Percentiles rank a stretch among this genome's conserved stretches.
phyloP scores from a whole-genome alignment of 495 filamentous ascomycete genomes.

The Staphylotrichum longicolle region DNA sequence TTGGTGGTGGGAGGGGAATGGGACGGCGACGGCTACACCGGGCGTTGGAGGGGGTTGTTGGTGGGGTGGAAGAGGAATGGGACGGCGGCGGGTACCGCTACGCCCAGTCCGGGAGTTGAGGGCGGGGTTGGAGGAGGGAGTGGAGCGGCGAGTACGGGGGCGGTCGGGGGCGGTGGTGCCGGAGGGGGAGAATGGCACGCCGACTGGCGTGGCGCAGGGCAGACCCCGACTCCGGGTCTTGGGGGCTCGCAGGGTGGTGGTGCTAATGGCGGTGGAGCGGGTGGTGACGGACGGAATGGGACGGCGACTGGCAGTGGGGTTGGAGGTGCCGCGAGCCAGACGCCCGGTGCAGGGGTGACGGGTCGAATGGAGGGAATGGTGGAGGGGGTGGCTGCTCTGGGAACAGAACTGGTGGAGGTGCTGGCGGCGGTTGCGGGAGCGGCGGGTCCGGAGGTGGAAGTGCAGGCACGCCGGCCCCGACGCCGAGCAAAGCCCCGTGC shows the following conservation, averaged over 20 bases:
- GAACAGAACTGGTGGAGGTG: background rate
- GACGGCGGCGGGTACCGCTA: background rate
- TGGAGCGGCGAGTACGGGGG: no score
- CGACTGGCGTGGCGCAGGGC: background rate
- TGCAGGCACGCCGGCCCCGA: background rate
- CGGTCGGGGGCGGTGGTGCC: background rate
- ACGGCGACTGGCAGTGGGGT: background rate
- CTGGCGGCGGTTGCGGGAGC: background rate
- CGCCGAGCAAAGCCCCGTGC: background rate
- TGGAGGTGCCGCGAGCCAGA: no score
- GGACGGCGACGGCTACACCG: background rate
- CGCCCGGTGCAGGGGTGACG: background rate
- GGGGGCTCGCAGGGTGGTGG: slow-evolving; percentile 3
- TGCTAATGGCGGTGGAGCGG: background rate
- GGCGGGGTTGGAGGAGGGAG: background rate
- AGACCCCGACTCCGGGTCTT: background rate
- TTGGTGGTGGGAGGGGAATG: background rate
- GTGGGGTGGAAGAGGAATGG: background rate
- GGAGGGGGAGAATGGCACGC: background rate
- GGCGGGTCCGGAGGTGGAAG: background rate
- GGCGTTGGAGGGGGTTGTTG: background rate
- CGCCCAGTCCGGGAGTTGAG: background rate
- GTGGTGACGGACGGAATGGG: background rate
- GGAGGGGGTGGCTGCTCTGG: background rate
- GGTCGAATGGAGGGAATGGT: background rate